Evolutionary conservation across 2,329 filamentous ascomycete species (phyloP), one percentile per base, ranked within the genome.

Genomic region (Nothophoma quercina): DNA sequence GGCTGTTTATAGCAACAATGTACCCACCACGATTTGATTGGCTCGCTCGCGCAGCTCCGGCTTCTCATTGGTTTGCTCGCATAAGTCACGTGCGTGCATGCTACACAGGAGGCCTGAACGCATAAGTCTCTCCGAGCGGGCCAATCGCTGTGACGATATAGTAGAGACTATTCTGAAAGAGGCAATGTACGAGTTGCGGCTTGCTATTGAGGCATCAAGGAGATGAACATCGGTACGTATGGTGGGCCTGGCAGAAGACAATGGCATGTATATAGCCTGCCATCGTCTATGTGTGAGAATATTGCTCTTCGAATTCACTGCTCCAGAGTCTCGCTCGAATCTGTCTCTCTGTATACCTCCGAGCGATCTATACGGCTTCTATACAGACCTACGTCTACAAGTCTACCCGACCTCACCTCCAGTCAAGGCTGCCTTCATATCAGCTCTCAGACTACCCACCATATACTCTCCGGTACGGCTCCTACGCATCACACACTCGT

Each of bases 41-140:
- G 49, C 15, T 21, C 4, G 12, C 30, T 52, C 49, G 49, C 15
- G 32, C 4, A 36, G 2, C n/a, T 2, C 7, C 15, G 22, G 25
- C 29, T 26, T 30, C 18, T 46, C n/a, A 52, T 52, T 52, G 34
- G 49, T 25, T 34, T 10, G 42, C 9, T 52, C 49, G 49, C 42
- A 52, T 42, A 52, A 9, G 15, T 52, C 49, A 52, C 49, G 49
- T 36, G 49, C 10, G 5, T 15, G 10, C 7, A 15, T 29, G 41
- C 35, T 51, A 30, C 41, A 35, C 23, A 41, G 42, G 19, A 46
- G 10, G 41, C 49, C 49, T 52, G 21, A 52, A 6, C 5, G 3
- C 8, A n/a, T 19, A 25, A 3, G 28, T n/a, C 22, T 19, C 16
- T 18, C 29, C 35, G 41, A 41, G 12, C 16, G 25, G 30, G 35